A percentile compares a stretch with the other conserved stretches of the same genome.
Evolutionary conservation across 257 asterid genomes (phyloP).

Genomic region (Galeopsis tetrahit): DNA sequence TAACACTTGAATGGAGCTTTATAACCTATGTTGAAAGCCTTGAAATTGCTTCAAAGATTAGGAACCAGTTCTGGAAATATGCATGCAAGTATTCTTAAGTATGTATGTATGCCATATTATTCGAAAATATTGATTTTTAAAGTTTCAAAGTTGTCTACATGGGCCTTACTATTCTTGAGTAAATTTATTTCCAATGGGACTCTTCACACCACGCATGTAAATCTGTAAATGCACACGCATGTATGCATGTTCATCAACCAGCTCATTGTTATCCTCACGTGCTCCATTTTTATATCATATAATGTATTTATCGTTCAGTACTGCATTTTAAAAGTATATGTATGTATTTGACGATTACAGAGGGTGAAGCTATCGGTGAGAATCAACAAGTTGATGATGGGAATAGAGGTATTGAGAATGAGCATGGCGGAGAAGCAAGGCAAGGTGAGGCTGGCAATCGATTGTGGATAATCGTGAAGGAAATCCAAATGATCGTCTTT

Average conservation of each 20-base stretch:
- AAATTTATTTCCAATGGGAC: background rate
- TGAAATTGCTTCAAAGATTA: constrained; percentile 27
- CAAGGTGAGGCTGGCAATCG: constrained; percentile 64
- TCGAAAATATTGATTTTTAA: background rate
- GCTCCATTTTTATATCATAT: background rate
- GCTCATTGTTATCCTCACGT: constrained; percentile 2
- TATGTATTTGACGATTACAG: constrained; percentile 42
- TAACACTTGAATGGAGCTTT: constrained; percentile 1
- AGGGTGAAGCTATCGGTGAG: constrained; percentile 57
- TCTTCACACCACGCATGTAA: background rate
- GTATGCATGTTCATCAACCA: background rate
- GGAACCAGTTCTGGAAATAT: background rate
- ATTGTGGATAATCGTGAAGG: constrained; percentile 80
- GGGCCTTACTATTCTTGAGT: constrained; percentile 5
- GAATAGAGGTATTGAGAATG: constrained; percentile 56
- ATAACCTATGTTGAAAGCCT: background rate
- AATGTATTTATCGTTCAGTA: background rate
- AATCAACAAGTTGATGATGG: constrained; percentile 50
- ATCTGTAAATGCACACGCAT: background rate
- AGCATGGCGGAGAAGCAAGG: constrained; percentile 50
- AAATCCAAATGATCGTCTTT: constrained; percentile 80
- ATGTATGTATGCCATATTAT: background rate
- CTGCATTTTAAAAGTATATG: background rate
- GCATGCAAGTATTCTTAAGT: background rate
- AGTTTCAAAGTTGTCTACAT: background rate